Base-by-base conservation (phyloP, 371 early-diverging fungal genomes). In the Amoeboradix gromovi region DNA sequence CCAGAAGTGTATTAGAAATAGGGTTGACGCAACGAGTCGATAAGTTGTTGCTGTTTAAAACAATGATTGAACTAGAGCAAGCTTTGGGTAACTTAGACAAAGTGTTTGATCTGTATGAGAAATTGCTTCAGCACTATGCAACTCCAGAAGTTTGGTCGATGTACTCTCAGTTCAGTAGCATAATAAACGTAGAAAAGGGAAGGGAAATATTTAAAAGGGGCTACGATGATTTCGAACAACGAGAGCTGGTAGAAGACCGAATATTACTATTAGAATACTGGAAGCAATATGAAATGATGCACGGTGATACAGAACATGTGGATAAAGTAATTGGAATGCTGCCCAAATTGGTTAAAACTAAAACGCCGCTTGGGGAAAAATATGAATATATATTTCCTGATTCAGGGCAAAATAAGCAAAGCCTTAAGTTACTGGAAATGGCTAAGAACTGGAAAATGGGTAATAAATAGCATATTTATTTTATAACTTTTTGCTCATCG, bases 21-120 rank as follows among this genome's bases (percentile, higher is more conserved):
- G 95, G 90, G 0, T 81, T 94, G 31, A 77, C 80, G 32, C 92
- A 92, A 77, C 85, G 85, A 0, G 81, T 80, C 1, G 75, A 94
- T 69, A 93, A 94, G 70, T 90, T 92, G 92, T 95, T 94, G 16
- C 75, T 96, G 66, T 96, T 94, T 94, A 94, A 93, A 78, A 87
- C 91, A 0, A 94, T 87, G 73, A 93, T 96, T 71, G 95, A 96
- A 74, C 92, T 93, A 76, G 94, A 94, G 73, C 81, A 48, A 48
- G 48, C 48, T 5, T 48, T 48, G 22, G 48, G 48, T 48, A 22
- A 48, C 5, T 48, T 12, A 5, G 48, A 48, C 22, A 48, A 48
- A 48, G 5, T 5, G 5, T 12, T 48, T 12, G 5, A 12, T 12
- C 22, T 48, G 48, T 48, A 12, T 22, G 48, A 48, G 48, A 5